Base-by-base conservation (phyloP, 345 rosid species). In the Populus tremula region DNA sequence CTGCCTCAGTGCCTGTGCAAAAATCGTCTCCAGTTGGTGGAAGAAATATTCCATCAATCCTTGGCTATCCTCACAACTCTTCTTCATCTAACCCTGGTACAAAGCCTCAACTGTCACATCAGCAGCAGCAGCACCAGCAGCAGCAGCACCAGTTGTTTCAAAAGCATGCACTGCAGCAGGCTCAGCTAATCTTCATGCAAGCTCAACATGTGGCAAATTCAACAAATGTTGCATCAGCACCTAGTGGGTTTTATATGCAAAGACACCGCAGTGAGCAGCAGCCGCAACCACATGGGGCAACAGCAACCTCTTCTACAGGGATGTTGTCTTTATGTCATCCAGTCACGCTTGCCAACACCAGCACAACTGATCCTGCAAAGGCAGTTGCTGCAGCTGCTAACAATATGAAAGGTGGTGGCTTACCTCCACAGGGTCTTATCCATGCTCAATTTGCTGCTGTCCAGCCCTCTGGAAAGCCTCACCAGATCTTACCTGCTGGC, bases 351-450 rank as follows among this genome's bases (percentile, higher is more conserved):
- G 76, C 87, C 1, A 84, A 77, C 21, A 74, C 82, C 0, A 79
- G 86, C 56, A 85, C 91, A 29, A 84, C 88, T 31, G 99, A 96
- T 84, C 91, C 97, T 67, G 87, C 92, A 0, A 96, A 91, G 85
- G 90, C 91, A 38, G 92, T 80, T 2, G 88, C 83, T 0, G 87
- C 87, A 1, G 87, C 86, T 29, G 87, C 90, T 0, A 80, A 82
- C 78, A 93, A 80, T 80, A 83, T 90, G 88, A 96, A 93, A 82
- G 93, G 93, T 23, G 93, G 94, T n/a, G 86, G 80, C 71, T 67
- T 87, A 14, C 31, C 88, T 8, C 45, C 91, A 2, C 92, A 86
- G 76, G 85, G 88, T 70, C 80, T 85, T 82, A 64, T 86, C 31
- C 88, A 86, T 66, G 84, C 87, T 1, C 90, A 88, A 76, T 91